Evolutionary conservation across 371 early-diverging fungal species (phyloP), one percentile per base, ranked within the genome.

Genomic region (Zychaea mexicana): DNA sequence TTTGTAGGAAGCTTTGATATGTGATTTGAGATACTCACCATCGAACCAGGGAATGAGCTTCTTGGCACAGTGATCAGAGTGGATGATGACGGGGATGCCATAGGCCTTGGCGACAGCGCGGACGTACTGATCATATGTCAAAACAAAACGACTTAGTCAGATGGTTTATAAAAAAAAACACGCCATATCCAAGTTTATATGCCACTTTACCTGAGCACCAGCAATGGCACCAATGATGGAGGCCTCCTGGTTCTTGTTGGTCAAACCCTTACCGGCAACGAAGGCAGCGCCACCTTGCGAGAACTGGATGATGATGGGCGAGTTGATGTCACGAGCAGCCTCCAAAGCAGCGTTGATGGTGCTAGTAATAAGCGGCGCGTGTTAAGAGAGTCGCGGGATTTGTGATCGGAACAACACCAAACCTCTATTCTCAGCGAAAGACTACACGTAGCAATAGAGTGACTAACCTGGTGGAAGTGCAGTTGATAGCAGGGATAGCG

Each of bases 31-130:
- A 15, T n/a, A 13, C 58, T 67, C 71, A 76, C 81, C 96, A 70
- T 96, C 96, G 81, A 96, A 93, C 96, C 96, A 96, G 39, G 94
- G 94, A 54, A 96, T 85, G 64, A 96, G 92, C 87, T 94, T 94
- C 85, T 92, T 91, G 76, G 94, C 96, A 81, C 96, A 96, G 88
- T 96, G 96, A 76, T 96, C 96, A 68, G 92, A 91, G 90, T 96
- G 96, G 62, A 94, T 70, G 54, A 91, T 74, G 60, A 95, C 94
- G 60, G 95, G 95, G 65, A 95, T 83, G 67, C 95, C 96, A 66
- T 96, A 96, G 56, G 91, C 88, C 80, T 89, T 90, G 70, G 96
- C 94, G 53, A 96, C 93, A 26, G 82, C 61, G 52, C 96, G 91
- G 62, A 93, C 87, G 70, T 94, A 92, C 77, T 63, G 47, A n/a